Evolutionary conservation across 139 green algal species (phyloP).

Genomic region (Chlorella sp.): DNA sequence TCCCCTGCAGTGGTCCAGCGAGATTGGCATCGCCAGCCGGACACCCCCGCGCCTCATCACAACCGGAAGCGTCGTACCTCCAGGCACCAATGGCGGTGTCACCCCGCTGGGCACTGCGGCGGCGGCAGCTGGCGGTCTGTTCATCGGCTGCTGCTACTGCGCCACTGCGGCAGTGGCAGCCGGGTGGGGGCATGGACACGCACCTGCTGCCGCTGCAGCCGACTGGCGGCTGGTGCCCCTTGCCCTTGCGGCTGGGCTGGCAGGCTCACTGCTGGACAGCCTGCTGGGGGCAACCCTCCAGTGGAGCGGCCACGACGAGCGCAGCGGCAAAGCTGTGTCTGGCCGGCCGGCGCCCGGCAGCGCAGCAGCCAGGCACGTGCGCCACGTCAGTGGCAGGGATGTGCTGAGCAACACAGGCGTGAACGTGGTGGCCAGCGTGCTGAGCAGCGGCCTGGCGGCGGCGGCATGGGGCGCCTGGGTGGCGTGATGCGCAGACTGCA

Average conservation of each 20-base stretch:
- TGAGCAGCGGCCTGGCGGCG: not conserved
- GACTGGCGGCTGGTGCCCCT: conserved; percentile 1
- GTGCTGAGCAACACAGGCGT: conserved; percentile 49
- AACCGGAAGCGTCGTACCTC: conserved; percentile 63
- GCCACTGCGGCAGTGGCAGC: conserved; percentile 31
- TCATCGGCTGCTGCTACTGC: conserved; percentile 69
- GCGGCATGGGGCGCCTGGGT: not conserved
- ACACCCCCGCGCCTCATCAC: conserved; percentile 84
- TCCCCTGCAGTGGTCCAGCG: conserved; percentile 70
- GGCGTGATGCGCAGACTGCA: too few relatives aligned
- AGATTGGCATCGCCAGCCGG: conserved; percentile 85
- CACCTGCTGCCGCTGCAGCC: too few relatives aligned
- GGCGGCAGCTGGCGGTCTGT: conserved; percentile 73
- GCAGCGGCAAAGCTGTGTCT: conserved; percentile 51
- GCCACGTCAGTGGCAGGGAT: conserved; percentile 52
- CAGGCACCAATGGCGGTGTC: conserved; percentile 90
- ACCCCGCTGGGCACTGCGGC: conserved; percentile 76
- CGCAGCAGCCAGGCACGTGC: conserved; percentile 52
- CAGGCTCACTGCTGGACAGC: conserved; percentile 90
- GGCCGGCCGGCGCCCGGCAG: conserved; percentile 13
- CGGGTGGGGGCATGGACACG: not conserved
- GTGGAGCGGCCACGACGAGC: conserved; percentile 77
- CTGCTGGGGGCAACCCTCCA: conserved; percentile 94
- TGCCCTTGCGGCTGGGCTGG: conserved; percentile 77
- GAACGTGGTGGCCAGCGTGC: conserved; percentile 28